A percentile compares a stretch with the other conserved stretches of the same genome.
These are phyloP conservation scores for Pythium phragmiticola DNA, from an alignment of 352 stramenopile genomes.

Conservation along the genomic window DNA sequence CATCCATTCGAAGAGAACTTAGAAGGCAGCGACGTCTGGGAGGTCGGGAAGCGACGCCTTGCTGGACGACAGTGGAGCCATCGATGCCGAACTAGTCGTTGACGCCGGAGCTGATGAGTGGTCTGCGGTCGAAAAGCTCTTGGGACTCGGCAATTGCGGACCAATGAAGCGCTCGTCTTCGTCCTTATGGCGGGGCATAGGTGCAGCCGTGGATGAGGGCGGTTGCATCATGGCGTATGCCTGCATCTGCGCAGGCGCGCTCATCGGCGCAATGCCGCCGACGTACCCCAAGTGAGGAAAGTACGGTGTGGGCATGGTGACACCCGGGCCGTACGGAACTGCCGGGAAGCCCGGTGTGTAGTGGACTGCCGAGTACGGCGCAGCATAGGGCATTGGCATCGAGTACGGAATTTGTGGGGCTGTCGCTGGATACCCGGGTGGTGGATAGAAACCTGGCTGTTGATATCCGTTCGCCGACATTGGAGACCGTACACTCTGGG, in stretches of 20 bases:
- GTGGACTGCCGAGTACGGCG: constrained; percentile 31
- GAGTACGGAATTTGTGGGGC: constrained; percentile 15
- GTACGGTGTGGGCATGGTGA: constrained; percentile 20
- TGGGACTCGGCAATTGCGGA: constrained; percentile 39
- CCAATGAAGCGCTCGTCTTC: constrained; percentile 40
- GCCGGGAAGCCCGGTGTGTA: constrained; percentile 15
- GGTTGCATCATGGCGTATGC: constrained; percentile 17
- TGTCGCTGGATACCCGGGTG: constrained; percentile 29
- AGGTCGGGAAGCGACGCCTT: background rate
- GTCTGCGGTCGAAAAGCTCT: constrained; percentile 19
- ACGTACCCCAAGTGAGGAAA: constrained; percentile 25
- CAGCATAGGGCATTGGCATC: constrained; percentile 31
- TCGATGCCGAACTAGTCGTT: background rate
- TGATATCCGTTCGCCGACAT: constrained; percentile 9
- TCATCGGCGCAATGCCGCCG: constrained; percentile 13
- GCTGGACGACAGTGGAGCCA: background rate
- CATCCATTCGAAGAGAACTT: background rate
- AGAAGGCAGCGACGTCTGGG: background rate
- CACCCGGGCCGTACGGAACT: constrained; percentile 15
- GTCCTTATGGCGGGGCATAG: background rate
- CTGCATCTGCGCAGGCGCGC: constrained; percentile 9
- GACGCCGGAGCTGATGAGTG: background rate
- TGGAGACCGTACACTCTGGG: constrained; percentile 11
- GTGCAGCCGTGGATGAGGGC: background rate
- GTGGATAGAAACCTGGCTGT: constrained; percentile 33